These are phyloP conservation scores for Zea luxurians DNA, from an alignment of 176 grass and related monocot genomes.

Conservation along the genomic window DNA sequence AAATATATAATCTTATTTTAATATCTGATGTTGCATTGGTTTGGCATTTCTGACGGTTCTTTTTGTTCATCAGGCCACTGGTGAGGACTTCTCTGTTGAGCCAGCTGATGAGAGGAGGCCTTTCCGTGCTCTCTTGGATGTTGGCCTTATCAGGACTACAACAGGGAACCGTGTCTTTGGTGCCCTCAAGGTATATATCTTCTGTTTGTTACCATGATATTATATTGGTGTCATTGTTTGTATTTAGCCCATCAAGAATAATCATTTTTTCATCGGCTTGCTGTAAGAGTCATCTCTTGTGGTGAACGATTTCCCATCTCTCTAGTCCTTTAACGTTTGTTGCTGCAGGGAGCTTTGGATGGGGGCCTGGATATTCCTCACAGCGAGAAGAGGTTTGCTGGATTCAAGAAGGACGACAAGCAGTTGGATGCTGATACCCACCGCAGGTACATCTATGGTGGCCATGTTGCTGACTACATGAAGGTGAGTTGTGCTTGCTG, in stretches of 20 bases:
- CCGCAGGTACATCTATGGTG: conserved; percentile 75
- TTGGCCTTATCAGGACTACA: conserved; percentile 76
- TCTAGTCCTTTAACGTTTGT: background rate
- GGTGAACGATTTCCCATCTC: background rate
- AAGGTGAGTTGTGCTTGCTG: conserved; percentile 45
- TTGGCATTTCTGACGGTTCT: background rate
- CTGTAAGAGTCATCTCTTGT: background rate
- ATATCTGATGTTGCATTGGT: background rate
- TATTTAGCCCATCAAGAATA: too few species aligned
- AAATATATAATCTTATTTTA: background rate
- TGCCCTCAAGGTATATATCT: conserved; percentile 66
- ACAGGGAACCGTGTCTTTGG: conserved; percentile 86
- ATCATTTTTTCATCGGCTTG: background rate
- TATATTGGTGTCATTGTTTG: background rate
- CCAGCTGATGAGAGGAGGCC: conserved; percentile 78
- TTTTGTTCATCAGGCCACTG: conserved; percentile 53
- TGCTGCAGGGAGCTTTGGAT: conserved; percentile 67
- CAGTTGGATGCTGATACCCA: conserved; percentile 68
- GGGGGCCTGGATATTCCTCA: conserved; percentile 86
- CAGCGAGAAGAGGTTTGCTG: conserved; percentile 87
- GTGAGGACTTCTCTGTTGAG: conserved; percentile 81
- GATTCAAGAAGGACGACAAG: conserved; percentile 76
- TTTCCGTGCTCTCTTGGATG: conserved; percentile 82
- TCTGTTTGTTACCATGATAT: background rate
- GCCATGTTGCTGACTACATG: conserved; percentile 82